Percentiles rank a stretch among this genome's conserved stretches.
These are phyloP conservation scores for Laguncularia racemosa DNA, from an alignment of 345 rosid genomes.

Conservation along the genomic window DNA sequence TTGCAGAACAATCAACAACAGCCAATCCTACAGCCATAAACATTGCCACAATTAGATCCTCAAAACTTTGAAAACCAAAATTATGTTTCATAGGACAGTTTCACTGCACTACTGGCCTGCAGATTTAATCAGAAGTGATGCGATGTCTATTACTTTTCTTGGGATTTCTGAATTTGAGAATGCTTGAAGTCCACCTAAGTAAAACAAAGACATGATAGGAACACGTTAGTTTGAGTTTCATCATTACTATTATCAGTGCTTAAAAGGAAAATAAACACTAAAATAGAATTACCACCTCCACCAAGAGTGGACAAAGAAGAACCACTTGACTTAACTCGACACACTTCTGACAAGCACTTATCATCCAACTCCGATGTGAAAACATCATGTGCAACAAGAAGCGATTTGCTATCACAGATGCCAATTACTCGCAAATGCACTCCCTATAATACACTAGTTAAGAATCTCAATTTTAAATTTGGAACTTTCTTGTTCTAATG, in stretches of 20 bases:
- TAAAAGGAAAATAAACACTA: not conserved
- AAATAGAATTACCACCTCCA: constrained; percentile 30
- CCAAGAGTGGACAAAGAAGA: constrained; percentile 36
- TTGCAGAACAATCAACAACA: constrained; percentile 85
- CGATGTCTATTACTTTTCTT: constrained; percentile 33
- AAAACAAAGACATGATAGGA: constrained; percentile 1
- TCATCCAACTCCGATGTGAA: constrained; percentile 45
- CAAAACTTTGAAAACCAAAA: not conserved
- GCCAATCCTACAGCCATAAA: constrained; percentile 49
- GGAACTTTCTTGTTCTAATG: not conserved
- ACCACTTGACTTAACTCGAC: constrained; percentile 47
- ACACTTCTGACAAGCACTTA: constrained; percentile 42
- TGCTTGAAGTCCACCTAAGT: constrained; percentile 32
- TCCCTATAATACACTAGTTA: constrained; percentile 35
- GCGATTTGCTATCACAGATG: constrained; percentile 66
- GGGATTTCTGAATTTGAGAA: constrained; percentile 30
- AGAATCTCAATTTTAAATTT: not conserved
- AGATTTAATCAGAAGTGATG: constrained; percentile 51
- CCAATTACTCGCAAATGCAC: constrained; percentile 71
- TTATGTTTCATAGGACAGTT: not conserved
- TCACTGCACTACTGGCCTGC: constrained; percentile 40
- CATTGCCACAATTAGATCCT: not conserved
- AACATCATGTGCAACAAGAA: constrained; percentile 42
- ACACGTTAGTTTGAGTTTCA: constrained; percentile 1
- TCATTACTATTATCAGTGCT: not conserved